These are phyloP conservation scores for Goniomonas avonlea DNA, from an alignment of 78 protist species.

Conservation along the genomic window DNA sequence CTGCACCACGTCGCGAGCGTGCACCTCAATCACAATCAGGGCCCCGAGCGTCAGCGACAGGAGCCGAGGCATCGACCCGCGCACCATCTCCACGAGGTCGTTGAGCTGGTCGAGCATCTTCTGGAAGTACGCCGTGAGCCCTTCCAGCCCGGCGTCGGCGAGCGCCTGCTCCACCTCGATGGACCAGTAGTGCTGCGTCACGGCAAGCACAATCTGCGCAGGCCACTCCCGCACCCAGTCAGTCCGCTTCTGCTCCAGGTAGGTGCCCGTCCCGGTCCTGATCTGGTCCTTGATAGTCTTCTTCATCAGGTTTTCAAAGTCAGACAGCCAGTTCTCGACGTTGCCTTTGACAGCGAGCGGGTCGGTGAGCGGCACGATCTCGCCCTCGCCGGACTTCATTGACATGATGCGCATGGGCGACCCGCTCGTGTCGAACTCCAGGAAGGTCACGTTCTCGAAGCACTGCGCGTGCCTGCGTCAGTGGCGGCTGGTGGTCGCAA, in stretches of 20 bases:
- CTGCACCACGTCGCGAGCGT: constrained; percentile 59
- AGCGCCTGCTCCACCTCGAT: constrained; percentile 55
- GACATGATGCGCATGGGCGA: neutral
- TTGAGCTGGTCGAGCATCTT: constrained; percentile 24
- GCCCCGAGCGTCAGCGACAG: constrained; percentile 50
- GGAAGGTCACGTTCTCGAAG: constrained; percentile 12
- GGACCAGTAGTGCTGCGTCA: constrained; percentile 56
- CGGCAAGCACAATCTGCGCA: constrained; percentile 53
- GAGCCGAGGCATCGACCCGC: constrained; percentile 31
- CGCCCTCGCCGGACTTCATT: neutral
- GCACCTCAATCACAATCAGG: constrained; percentile 71
- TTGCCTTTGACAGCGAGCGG: neutral
- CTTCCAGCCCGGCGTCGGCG: neutral
- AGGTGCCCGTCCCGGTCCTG: neutral
- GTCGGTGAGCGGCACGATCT: neutral
- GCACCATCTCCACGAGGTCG: constrained; percentile 35
- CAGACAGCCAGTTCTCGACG: constrained; percentile 53
- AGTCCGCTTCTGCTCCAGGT: neutral
- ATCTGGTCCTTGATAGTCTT: constrained; percentile 14
- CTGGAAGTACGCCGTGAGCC: constrained; percentile 21
- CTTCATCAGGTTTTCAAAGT: constrained; percentile 35
- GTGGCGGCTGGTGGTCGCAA: no score
- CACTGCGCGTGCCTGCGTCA: no score
- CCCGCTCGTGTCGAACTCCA: constrained; percentile 9
- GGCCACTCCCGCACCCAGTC: constrained; percentile 36